Conservation (phyloP, 768 basidiomycete species). For the Pulveroboletus sp. region DNA sequence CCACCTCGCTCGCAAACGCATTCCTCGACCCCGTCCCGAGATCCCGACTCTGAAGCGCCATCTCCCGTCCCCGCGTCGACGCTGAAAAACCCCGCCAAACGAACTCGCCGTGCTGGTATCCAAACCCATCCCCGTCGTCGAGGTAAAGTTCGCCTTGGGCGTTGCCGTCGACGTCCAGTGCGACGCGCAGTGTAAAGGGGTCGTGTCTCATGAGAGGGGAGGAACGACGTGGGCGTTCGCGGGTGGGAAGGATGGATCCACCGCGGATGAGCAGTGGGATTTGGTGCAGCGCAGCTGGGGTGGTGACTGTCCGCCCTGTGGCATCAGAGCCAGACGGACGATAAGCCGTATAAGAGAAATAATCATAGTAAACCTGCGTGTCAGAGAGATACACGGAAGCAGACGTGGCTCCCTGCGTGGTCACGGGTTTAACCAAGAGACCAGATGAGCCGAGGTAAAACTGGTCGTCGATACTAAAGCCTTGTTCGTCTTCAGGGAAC, state of each 20-base stretch:
- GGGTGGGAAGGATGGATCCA: constrained; percentile 84
- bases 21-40: constrained; percentile 61
- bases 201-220: constrained; percentile 88
- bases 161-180: constrained; percentile 54
- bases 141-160: constrained; percentile 90
- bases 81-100: constrained; percentile 80
- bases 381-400: constrained; percentile 83
- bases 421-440: constrained; percentile 89
- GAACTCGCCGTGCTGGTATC: constrained; percentile 71
- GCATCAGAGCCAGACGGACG: constrained; percentile 45
- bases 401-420: constrained; percentile 64
- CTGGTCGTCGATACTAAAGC: constrained; percentile 91
- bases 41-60: constrained; percentile 52
- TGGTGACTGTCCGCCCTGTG: constrained; percentile 65
- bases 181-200: constrained; percentile 89
- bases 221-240: constrained; percentile 82
- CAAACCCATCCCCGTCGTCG: constrained; percentile 88
- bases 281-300: constrained; percentile 77
- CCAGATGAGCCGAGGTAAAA: constrained; percentile 89
- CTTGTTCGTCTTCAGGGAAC: constrained; percentile 85
- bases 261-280: constrained; percentile 88
- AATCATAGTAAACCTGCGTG: constrained; percentile 93
- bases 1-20: constrained; percentile 63
- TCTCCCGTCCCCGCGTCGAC: constrained; percentile 39
- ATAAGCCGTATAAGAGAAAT: constrained; percentile 71